Base-by-base conservation (phyloP, 495 filamentous ascomycete genomes). In the Darksidea phi region DNA sequence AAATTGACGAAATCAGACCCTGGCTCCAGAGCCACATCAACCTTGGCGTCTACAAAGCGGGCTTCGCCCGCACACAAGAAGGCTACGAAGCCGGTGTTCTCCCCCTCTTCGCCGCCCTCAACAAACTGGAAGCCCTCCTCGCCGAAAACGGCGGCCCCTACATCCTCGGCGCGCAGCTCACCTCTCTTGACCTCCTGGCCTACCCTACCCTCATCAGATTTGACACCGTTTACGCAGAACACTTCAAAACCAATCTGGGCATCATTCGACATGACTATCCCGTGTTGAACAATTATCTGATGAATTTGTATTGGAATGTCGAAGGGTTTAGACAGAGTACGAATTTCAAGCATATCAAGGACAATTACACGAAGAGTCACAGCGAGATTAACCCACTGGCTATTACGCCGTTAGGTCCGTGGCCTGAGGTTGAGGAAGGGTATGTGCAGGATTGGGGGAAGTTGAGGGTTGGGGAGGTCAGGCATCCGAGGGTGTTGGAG, bases 291-390 rank as follows among this genome's bases (percentile, higher is more conserved):
- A 75, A 77, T 46, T 84, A 80, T 78, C 48, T 83, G 67, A 80
- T 77, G 68, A 67, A 73, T 25, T 45, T 83, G 64, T 82, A 81
- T 59, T 82, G 78, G 77, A 76, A 77, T 43, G 71, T 81, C 1
- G 52, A 62, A 4, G 79, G 75, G 1, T 73, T 64, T 34, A 66
- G 50, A 48, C 62, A 73, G 45, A 69, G 66, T 20, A 76, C 74
- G 12, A 58, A 75, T 45, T 76, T 75, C 62, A 69, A 50, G 43
- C 81, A 83, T 68, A 83, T 84, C 62, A 84, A 83, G 67, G 81
- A 84, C 61, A 82, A 82, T 68, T 83, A 83, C 56, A 81, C 78
- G 2, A 84, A 84, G 65, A 78, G 74, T 50, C 80, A 82, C 54
- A 34, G 24, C 24, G 72, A 67, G 32, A 70, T 76, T 50, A 76